Evolutionary conservation across 108 stramenopile genomes (phyloP).

Genomic region (Nitzschia sp.): DNA sequence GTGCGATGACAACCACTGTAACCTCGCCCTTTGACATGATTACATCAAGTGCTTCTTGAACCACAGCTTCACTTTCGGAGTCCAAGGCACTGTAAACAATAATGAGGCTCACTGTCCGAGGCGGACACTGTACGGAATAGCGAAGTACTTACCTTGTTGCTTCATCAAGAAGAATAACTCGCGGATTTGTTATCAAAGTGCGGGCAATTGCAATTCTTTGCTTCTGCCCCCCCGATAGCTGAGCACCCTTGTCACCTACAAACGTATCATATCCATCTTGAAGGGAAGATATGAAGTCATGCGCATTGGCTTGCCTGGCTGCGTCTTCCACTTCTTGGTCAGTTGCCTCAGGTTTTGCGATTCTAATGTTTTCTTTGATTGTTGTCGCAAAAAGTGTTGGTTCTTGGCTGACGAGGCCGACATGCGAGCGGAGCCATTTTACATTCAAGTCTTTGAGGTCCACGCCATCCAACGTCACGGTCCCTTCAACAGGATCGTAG

Average conservation of each 20-base stretch:
- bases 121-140: background rate
- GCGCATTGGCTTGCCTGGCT: constrained; percentile 75
- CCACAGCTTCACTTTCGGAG: constrained; percentile 63
- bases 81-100: constrained; percentile 60
- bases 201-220: constrained; percentile 81
- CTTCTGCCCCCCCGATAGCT: constrained; percentile 46
- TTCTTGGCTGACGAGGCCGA: constrained; percentile 87
- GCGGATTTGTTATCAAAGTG: constrained; percentile 58
- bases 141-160: constrained; percentile 64
- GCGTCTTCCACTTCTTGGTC: constrained; percentile 62
- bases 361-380: constrained; percentile 79
- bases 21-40: constrained; percentile 42
- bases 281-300: constrained; percentile 68
- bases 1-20: constrained; percentile 87
- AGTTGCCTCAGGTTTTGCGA: constrained; percentile 59
- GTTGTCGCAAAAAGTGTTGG: constrained; percentile 77
- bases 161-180: constrained; percentile 67
- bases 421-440: constrained; percentile 61
- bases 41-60: constrained; percentile 80
- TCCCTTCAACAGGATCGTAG: constrained; percentile 70
- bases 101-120: background rate
- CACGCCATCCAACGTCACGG: constrained; percentile 67
- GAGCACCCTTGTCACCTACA: constrained; percentile 57
- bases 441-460: constrained; percentile 70
- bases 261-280: constrained; percentile 71